Percentiles rank a stretch among this genome's conserved stretches.
These are phyloP conservation scores for Discostella stelligera DNA, from an alignment of 352 stramenopile species.

Conservation along the genomic window DNA sequence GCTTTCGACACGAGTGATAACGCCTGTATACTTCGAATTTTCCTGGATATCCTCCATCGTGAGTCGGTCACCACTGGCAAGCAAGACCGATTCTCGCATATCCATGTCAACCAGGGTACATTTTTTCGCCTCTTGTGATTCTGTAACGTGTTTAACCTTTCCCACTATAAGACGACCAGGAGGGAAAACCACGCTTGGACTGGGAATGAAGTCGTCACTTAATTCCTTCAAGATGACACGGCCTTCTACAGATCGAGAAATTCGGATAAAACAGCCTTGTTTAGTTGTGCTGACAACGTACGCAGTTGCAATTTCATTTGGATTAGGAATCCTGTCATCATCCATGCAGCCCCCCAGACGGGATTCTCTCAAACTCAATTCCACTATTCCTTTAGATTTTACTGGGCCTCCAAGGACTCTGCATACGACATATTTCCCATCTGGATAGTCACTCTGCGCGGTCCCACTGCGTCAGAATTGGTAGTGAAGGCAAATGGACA, in stretches of 20 bases:
- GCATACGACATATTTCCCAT: conserved; percentile 74
- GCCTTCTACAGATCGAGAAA: conserved; percentile 87
- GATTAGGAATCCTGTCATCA: conserved; percentile 73
- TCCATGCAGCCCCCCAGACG: conserved; percentile 68
- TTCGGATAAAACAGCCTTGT: conserved; percentile 91
- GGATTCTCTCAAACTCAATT: conserved; percentile 72
- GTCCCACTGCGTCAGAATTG: conserved; percentile 12
- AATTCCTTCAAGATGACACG: conserved; percentile 93
- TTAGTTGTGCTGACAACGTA: conserved; percentile 90
- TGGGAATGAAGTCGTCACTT: conserved; percentile 92
- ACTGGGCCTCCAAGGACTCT: conserved; percentile 57
- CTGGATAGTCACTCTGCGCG: conserved; percentile 44
- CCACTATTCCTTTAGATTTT: conserved; percentile 51
- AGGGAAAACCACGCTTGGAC: conserved; percentile 88
- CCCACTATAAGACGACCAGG: conserved; percentile 91
- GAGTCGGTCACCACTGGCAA: conserved; percentile 86
- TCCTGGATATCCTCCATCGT: conserved; percentile 89
- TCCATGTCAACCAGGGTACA: conserved; percentile 87
- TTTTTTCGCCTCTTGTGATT: conserved; percentile 51
- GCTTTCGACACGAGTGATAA: conserved; percentile 91
- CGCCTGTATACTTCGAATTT: conserved; percentile 91
- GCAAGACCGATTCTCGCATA: conserved; percentile 90
- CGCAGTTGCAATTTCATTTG: conserved; percentile 88
- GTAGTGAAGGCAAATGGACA: conserved; percentile 3
- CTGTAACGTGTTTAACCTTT: conserved; percentile 88